Evolutionary conservation across 2,329 filamentous ascomycete genomes (phyloP).

Genomic region (Helminthosporium solani): DNA sequence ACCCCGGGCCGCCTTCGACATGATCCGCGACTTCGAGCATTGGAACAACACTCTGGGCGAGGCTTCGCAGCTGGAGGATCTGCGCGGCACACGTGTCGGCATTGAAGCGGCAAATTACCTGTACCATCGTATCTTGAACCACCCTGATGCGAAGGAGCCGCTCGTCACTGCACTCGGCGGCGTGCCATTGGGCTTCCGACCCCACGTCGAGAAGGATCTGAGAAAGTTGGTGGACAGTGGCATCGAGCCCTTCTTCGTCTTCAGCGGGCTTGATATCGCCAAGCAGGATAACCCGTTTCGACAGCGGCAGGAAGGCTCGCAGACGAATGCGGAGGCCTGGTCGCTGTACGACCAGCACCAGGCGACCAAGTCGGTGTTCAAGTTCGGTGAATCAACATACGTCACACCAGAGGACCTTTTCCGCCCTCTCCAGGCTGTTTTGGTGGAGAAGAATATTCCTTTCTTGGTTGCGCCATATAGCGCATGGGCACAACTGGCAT

Average conservation of each 20-base stretch:
- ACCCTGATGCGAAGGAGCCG: slow-evolving; percentile 68
- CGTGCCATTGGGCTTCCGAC: slow-evolving; percentile 74
- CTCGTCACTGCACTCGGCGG: slow-evolving; percentile 88
- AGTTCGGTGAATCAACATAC: slow-evolving; percentile 85
- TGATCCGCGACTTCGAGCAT: slow-evolving; percentile 55
- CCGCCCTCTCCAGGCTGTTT: slow-evolving; percentile 71
- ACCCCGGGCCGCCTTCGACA: slow-evolving; percentile 15
- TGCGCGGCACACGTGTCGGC: slow-evolving; percentile 74
- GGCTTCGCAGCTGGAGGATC: slow-evolving; percentile 64
- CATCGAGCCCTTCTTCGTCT: slow-evolving; percentile 84
- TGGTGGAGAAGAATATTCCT: slow-evolving; percentile 67
- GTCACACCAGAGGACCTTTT: slow-evolving; percentile 67
- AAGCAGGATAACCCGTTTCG: slow-evolving; percentile 63
- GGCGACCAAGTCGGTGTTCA: slow-evolving; percentile 75
- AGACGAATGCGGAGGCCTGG: slow-evolving; percentile 80
- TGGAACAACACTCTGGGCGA: slow-evolving; percentile 57
- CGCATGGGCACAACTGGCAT: slow-evolving; percentile 82
- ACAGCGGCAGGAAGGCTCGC: slow-evolving; percentile 63
- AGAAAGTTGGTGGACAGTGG: slow-evolving; percentile 67
- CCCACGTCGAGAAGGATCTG: slow-evolving; percentile 74
- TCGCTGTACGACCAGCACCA: slow-evolving; percentile 78
- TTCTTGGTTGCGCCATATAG: slow-evolving; percentile 86
- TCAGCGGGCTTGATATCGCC: slow-evolving; percentile 80
- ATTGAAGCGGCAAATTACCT: slow-evolving; percentile 92
- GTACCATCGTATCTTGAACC: slow-evolving; percentile 63